phyloP scores from a whole-genome alignment of 352 stramenopile genomes.

The Phytophthora pini region DNA sequence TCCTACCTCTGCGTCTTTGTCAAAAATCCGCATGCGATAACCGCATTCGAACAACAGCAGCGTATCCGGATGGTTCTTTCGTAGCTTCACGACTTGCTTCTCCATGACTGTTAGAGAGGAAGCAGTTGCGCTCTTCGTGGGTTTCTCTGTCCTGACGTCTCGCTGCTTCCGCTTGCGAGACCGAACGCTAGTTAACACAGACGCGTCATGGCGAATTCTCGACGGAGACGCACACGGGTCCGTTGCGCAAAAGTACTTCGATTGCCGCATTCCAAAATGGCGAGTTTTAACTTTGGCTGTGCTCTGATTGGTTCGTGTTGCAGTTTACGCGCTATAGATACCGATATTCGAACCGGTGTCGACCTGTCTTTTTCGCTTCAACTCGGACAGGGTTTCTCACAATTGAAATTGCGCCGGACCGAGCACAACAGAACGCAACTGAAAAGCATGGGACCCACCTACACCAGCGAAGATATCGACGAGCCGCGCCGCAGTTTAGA shows the following conservation, averaged over 20 bases:
- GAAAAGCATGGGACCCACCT: neutral
- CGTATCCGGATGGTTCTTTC: slow-evolving; percentile 42
- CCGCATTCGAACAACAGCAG: slow-evolving; percentile 83
- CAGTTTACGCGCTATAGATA: neutral
- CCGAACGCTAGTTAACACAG: slow-evolving; percentile 7
- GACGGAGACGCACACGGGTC: neutral
- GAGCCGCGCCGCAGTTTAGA: slow-evolving; percentile 24
- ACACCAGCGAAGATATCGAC: neutral
- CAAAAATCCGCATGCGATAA: slow-evolving; percentile 85
- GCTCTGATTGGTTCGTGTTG: slow-evolving; percentile 4
- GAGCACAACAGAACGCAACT: neutral
- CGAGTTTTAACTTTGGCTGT: neutral
- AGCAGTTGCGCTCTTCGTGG: neutral
- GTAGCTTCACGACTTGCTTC: slow-evolving; percentile 72
- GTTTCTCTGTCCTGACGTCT: slow-evolving; percentile 3
- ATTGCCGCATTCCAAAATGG: slow-evolving; percentile 1
- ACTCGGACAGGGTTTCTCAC: slow-evolving; percentile 8
- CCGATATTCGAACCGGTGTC: slow-evolving; percentile 1
- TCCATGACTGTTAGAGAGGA: slow-evolving; percentile 68
- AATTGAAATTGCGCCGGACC: slow-evolving; percentile 9
- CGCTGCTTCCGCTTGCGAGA: slow-evolving; percentile 29
- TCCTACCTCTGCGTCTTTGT: slow-evolving; percentile 59
- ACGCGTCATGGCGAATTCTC: neutral
- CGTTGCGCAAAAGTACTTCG: slow-evolving; percentile 3
- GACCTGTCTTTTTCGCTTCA: neutral